These are phyloP conservation scores for Sporothrix pseudoabietina DNA, from an alignment of 2,329 filamentous ascomycete species.

Conservation along the genomic window DNA sequence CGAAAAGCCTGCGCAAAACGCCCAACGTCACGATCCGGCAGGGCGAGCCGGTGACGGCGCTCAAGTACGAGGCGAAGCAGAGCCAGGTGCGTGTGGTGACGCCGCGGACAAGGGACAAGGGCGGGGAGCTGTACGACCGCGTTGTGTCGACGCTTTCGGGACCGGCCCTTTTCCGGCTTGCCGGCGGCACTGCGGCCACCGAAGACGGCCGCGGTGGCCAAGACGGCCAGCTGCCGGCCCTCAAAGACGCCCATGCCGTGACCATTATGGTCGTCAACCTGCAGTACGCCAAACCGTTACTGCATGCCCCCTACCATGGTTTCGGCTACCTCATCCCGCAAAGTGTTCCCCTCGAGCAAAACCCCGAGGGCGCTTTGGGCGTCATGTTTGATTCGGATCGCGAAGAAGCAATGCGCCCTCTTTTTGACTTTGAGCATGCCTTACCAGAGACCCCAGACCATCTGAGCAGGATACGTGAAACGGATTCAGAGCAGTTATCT, in stretches of 20 bases:
- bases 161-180: constrained; percentile 44
- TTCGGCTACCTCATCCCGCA: constrained; percentile 93
- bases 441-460: neutral
- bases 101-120: constrained; percentile 11
- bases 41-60: constrained; percentile 50
- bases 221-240: constrained; percentile 48
- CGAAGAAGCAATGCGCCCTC: constrained; percentile 42
- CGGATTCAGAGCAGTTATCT: neutral
- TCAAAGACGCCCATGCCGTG: constrained; percentile 63
- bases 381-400: constrained; percentile 87
- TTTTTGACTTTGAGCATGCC: constrained; percentile 50
- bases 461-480: neutral
- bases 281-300: constrained; percentile 68
- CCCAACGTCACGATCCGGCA: constrained; percentile 63
- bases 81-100: constrained; percentile 13
- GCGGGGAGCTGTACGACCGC: constrained; percentile 51
- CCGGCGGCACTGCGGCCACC: constrained; percentile 34
- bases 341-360: constrained; percentile 45
- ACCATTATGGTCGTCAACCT: constrained; percentile 93
- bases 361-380: constrained; percentile 60
- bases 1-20: constrained; percentile 51
- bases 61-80: constrained; percentile 45
- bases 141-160: constrained; percentile 67
- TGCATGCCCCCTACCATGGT: constrained; percentile 65
- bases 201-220: constrained; percentile 32